Evolutionary conservation across 306 rosid genomes (phyloP), one percentile per base, ranked within the genome.

Genomic region (Dryas octopetala): DNA sequence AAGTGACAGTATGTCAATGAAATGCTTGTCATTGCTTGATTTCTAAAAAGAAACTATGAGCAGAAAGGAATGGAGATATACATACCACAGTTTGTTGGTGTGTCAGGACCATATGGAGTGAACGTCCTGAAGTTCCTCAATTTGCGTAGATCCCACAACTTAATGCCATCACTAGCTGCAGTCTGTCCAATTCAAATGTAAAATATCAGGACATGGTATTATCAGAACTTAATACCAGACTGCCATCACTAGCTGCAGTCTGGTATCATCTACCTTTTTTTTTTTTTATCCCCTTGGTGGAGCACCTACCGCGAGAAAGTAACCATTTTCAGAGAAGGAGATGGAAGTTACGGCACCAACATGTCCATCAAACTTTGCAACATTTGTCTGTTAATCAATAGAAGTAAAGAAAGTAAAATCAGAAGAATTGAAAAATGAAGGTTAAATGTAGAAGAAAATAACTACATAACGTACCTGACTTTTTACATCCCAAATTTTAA

Each of bases 401-500:
- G 9, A 76, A 81, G 43, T 41, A 68, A 17, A 7, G 13, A 68
- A 61, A n/a, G 28, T 70, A 41, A 17, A 47, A 66, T 59, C 66
- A 26, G 10, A 16, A 66, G 66, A 64, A 12, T 40, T 17, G 17
- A 47, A 71, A 57, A 66, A 69, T 14, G 13, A 64, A 63, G 5
- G 19, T 32, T 9, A 23, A 58, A 69, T 26, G 46, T 8, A 70
- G 26, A 55, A 58, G 48, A 50, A 72, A 28, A 59, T 55, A 44
- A 64, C 40, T 76, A n/a, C 40, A 50, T 74, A 92, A n/a, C 44
- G 46, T 74, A 92, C 99, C 97, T 96, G 99, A 87, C 93, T 91
- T 85, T 96, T 96, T 58, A 96, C 98, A 78, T 96, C 99, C 99
- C 99, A 96, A 70, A 96, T 92, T 80, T 92, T 96, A 68, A 96